Base-by-base conservation (phyloP, 164 flowering plant species). In the Piper longum region DNA sequence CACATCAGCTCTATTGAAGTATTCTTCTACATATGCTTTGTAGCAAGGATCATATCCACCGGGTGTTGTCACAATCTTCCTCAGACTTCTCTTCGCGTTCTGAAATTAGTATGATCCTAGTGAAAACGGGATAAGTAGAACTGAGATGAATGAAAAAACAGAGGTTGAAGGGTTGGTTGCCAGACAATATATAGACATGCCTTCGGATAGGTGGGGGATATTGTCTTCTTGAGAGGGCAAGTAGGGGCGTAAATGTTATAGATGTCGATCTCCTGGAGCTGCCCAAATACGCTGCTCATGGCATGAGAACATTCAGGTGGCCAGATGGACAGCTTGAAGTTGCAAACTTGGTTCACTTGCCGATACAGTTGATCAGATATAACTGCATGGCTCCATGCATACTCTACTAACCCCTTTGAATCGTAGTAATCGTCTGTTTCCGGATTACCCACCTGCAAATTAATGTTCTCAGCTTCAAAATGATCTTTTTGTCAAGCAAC, bases 311-410 rank as follows among this genome's bases (percentile, higher is more conserved):
- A 87, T 17, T 74, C 74, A 0, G 8, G 19, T 2, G 83, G 70
- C 84, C 82, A 80, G 39, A 67, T 59, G 4, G 16, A 7, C 40
- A 16, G 13, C 69, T 70, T 77, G 77, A 83, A 87, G 66, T 83
- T 67, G 64, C 93, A 87, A 0, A 67, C 82, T 71, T 62, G 59
- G 61, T 70, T 75, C 16, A 73, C 73, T 26, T 61, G 67, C 11
- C 68, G 48, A 36, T 79, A 85, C 1, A 73, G 60, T 66, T 80
- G 71, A 43, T 85, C 88, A 2, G 89, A 80, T 44, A 83, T 73
- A 14, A 87, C 78, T 43, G 84, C 63, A 69, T 87, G 93, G 66
- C 86, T 83, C 93, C 89, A 87, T 39, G 88, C 88, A 68, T 83
- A 85, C 48, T 87, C 88, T 5, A 83, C 45, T 43, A 82, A 7